Base-by-base conservation (phyloP, 176 grass and related monocot species). In the Carex cristatella region DNA sequence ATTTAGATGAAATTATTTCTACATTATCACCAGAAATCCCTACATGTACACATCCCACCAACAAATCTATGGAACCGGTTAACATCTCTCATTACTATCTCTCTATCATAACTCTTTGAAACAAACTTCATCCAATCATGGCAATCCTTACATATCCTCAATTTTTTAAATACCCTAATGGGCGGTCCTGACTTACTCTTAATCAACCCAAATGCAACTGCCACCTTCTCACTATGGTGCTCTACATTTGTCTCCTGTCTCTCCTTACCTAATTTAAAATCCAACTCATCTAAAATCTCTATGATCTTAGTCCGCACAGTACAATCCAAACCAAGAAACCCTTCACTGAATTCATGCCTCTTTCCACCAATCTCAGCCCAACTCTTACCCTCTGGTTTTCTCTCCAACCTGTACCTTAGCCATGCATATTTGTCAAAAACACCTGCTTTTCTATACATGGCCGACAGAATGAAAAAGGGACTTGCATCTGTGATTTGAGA, bases 61-160 rank as follows among this genome's bases (percentile, higher is more conserved):
- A 72, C 69, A 72, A 72, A 72, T 72, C 69, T 72, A 72, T 72
- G 69, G 40, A 72, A 44, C 69, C 69, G 12, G 40, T 46, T 72
- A 44, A 32, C 8, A 72, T 72, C 69, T 44, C 69, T 72, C 69
- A 72, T 44, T 40, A 72, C 18, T 72, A 72, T 72, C 69, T 72
- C 69, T 46, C 69, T 72, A 46, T 28, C 32, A 42, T 30, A 72
- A 44, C 30, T 72, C 32, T 40, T 44, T 44, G 69, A 72, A 72
- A 72, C 69, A 72, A 72, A 72, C 69, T 72, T 72, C 32, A 42
- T 72, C 69, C 69, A 72, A 72, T 72, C 69, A 44, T 72, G 69
- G 11, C 69, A 72, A 72, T 72, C 69, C 69, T 72, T 72, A 18
- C 69, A 72, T 40, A 72, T 10, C 69, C 69, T 72, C 69, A 72